phyloP scores from a whole-genome alignment of 495 filamentous ascomycete species.

The Elasticomyces elasticus region DNA sequence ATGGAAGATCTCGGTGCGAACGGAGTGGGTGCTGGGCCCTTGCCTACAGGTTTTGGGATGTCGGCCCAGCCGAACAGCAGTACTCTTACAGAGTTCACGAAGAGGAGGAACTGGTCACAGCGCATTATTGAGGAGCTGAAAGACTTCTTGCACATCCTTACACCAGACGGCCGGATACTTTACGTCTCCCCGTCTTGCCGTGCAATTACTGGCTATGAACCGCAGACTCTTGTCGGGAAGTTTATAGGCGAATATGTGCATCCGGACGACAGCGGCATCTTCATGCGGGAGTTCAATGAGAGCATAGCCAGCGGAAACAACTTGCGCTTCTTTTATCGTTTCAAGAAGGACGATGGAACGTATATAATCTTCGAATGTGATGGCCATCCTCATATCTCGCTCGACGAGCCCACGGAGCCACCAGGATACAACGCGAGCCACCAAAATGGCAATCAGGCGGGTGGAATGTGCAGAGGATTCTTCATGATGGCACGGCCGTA shows the following conservation, averaged over 20 bases:
- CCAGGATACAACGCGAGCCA: constrained; percentile 43
- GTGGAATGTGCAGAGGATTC: constrained; percentile 72
- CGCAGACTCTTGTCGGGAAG: constrained; percentile 58
- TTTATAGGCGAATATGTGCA: constrained; percentile 76
- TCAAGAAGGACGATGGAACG: constrained; percentile 62
- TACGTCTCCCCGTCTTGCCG: constrained; percentile 76
- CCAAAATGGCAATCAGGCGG: constrained; percentile 30
- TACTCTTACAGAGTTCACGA: constrained; percentile 71
- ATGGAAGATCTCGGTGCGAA: constrained; percentile 25
- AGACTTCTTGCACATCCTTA: constrained; percentile 81
- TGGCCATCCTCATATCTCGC: constrained; percentile 81
- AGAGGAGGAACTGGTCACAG: constrained; percentile 80
- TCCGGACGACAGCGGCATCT: constrained; percentile 75
- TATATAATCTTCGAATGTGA: constrained; percentile 79
- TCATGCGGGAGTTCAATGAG: constrained; percentile 82
- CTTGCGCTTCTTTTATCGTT: constrained; percentile 81
- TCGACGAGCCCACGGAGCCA: constrained; percentile 38
- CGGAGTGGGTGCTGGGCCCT: constrained; percentile 46
- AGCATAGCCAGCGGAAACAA: constrained; percentile 71
- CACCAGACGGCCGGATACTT: constrained; percentile 68
- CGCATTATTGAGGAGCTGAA: constrained; percentile 81
- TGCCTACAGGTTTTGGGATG: constrained; percentile 45
- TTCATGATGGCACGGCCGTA: constrained; percentile 93
- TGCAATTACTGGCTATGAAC: constrained; percentile 64
- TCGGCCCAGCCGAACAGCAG: constrained; percentile 43